Base-by-base conservation (phyloP, 2,329 filamentous ascomycete species). In the Sphaceloma murrayae region DNA sequence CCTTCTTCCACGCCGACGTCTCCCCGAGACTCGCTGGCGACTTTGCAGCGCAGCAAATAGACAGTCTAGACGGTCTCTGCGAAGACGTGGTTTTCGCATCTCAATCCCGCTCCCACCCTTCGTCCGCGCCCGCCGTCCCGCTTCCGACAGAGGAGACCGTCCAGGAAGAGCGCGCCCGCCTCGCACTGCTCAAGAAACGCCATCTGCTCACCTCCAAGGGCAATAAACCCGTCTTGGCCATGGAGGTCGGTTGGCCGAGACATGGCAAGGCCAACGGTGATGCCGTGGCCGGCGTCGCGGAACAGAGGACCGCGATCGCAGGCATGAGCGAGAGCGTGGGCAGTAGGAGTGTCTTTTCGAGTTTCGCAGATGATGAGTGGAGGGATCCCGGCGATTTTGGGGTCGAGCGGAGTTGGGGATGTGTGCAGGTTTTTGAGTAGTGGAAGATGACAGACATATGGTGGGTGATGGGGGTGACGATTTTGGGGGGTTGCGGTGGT, bases 181-280 rank as follows among this genome's bases (percentile, higher is more conserved):
- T 40, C 19, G 24, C 9, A 10, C 11, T 14, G 13, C 13, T 40
- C 14, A 19, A 29, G 36, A 19, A 40, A 26, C 13, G 16, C 13
- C 13, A 19, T 11, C 27, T 40, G 36, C 14, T 40, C 9, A 40
- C 36, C 6, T 13, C 22, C 3, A 14, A 14, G 24, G 30, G 30
- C n/a, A 34, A 49, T 60, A 83, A 83, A 70, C 67, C 75, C 27
- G 80, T 80, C 53, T 78, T 85, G 70, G 85, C 89, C 68, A 73
- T 93, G 54, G 89, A 96, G 78, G 84, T 82, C 46, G 89, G 89
- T 57, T 96, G 88, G 87, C 89, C 89, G 52, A 78, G 69, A 44
- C 53, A 61, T 5, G 88, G 88, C 60, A 56, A 63, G 21, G 64
- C 75, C 67, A 89, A 91, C 67, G 85, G 85, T 49, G 59, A 59